These are phyloP conservation scores for Botrytis aclada DNA, from an alignment of 2,329 filamentous ascomycete genomes.

Conservation along the genomic window DNA sequence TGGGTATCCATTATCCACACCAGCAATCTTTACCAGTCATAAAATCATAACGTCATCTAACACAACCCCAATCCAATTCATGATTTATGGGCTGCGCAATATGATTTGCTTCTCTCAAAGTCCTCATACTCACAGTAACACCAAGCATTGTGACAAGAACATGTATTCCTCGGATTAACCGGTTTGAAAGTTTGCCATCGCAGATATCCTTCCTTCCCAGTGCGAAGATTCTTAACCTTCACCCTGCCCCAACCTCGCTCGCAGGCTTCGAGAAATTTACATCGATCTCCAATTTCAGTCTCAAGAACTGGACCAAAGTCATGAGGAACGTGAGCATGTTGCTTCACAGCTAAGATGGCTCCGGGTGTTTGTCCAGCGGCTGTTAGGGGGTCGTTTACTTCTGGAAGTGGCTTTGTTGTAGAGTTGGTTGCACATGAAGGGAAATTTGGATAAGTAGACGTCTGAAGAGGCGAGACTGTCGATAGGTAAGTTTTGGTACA, in stretches of 20 bases:
- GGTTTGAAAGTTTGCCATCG: conserved; percentile 8
- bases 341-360: conserved; percentile 8
- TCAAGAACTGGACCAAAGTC: not conserved
- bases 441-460: not conserved
- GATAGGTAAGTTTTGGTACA: not conserved
- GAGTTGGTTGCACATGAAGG: not conserved
- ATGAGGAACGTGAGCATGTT: not conserved
- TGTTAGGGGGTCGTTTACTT: not conserved
- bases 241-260: not conserved
- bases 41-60: not conserved
- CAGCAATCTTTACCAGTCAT: not conserved
- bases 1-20: not conserved
- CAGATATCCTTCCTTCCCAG: conserved; percentile 7
- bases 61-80: no score
- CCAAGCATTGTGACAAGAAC: not conserved
- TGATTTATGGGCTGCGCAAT: not conserved
- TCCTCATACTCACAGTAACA: conserved; percentile 15
- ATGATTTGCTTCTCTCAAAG: not conserved
- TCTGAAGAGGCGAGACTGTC: not conserved
- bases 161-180: not conserved
- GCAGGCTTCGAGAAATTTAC: not conserved
- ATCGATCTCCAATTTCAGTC: conserved; percentile 1
- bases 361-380: conserved; percentile 1
- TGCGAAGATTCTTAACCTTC: conserved; percentile 9
- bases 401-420: not conserved